phyloP scores from a whole-genome alignment of 1,284 basidiomycete species.

The Neotropicomus parvogracilis region DNA sequence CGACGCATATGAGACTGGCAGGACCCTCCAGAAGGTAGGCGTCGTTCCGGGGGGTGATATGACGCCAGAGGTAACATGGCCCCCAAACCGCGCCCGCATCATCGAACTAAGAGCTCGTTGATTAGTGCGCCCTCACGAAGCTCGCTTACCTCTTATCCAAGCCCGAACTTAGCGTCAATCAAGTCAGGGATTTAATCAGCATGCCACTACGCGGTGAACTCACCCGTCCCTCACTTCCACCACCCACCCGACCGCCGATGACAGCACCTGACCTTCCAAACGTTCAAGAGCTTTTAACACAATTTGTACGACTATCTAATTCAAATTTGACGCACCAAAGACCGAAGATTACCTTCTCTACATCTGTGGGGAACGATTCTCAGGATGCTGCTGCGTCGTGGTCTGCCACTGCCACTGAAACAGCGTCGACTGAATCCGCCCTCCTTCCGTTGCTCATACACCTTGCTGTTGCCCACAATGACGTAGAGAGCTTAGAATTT shows the following conservation, averaged over 20 bases:
- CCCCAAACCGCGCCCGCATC: constrained; percentile 1
- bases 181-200: constrained; percentile 76
- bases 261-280: constrained; percentile 53
- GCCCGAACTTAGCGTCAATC: constrained; percentile 60
- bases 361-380: constrained; percentile 35
- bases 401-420: constrained; percentile 74
- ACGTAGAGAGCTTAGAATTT: constrained; percentile 56
- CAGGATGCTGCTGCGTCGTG: constrained; percentile 64
- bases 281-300: constrained; percentile 61
- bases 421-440: constrained; percentile 60
- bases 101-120: constrained; percentile 8
- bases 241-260: constrained; percentile 40
- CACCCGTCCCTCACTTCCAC: constrained; percentile 47
- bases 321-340: constrained; percentile 35
- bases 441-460: constrained; percentile 74
- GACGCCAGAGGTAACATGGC: constrained; percentile 77
- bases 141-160: constrained; percentile 87
- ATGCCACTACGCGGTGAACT: constrained; percentile 86
- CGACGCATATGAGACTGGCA: constrained; percentile 78
- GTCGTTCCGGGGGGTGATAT: constrained; percentile 83
- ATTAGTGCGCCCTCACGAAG: constrained; percentile 82
- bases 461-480: constrained; percentile 69
- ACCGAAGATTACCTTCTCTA: constrained; percentile 47
- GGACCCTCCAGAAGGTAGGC: constrained; percentile 67
- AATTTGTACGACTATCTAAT: constrained; percentile 61